Base-by-base conservation (phyloP, 805 yeast genomes). In the Suhomyces sp. region DNA sequence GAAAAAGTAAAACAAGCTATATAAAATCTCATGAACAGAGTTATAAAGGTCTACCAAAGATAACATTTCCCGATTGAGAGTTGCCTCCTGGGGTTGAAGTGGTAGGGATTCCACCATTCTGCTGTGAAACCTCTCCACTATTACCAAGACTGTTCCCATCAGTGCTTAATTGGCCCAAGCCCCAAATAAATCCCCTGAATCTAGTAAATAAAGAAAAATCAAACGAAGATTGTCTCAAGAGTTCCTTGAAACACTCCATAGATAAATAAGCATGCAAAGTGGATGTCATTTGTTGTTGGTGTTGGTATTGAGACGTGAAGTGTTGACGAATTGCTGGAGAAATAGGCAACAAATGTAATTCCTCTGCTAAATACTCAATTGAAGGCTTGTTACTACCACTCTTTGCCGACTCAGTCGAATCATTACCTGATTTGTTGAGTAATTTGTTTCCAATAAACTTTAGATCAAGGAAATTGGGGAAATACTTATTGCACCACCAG, bases 381-480 rank as follows among this genome's bases (percentile, higher is more conserved):
- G 85, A 77, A 15, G 79, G 76, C 57, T 79, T 77, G 55, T 62
- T 65, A 40, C 46, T 55, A 6, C 58, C 46, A 44, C 44, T 53
- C 10, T 41, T 47, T 8, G 47, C 15, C 5, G 38, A 19, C n/a
- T 47, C 49, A 22, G 31, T 17, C 5, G 54, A 47, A n/a, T 54
- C 56, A 17, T 52, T 54, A 40, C 60, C 57, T 17, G 49, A 35
- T 51, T 68, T 64, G 42, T 67, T 63, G 54, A 73, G 62, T 36
- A 74, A 61, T 56, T 70, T 76, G 55, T 60, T 70, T 9, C 78
- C 78, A 40, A 74, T 66, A 47, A 70, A 75, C 67, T 93, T 94
- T 64, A 94, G 81, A 65, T 93, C 99, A 69, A 82, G 90, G 49
- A 88, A 81, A 53, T 81, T 84, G 17, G 97, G 97, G 76, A 94